phyloP scores from a whole-genome alignment of 2,329 filamentous ascomycete genomes.

The Coleophoma cylindrospora region DNA sequence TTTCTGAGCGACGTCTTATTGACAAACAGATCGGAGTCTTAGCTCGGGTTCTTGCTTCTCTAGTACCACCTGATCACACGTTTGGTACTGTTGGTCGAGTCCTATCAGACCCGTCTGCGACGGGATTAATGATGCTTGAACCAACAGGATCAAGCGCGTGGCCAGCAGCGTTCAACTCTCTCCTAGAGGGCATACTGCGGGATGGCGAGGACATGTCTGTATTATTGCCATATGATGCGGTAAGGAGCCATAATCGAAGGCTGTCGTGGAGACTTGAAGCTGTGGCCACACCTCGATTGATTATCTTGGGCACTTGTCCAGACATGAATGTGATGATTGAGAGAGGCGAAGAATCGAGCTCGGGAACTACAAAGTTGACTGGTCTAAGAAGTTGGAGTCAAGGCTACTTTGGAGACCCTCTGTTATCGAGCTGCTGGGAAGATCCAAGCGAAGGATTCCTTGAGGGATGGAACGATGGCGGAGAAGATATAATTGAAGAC shows the following conservation, averaged over 20 bases:
- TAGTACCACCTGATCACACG: constrained; percentile 20
- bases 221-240: constrained; percentile 48
- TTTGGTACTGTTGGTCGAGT: constrained; percentile 23
- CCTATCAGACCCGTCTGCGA: constrained; percentile 13
- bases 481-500: constrained; percentile 35
- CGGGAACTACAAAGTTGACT: constrained; percentile 28
- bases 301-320: constrained; percentile 47
- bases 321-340: constrained; percentile 45
- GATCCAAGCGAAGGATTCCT: constrained; percentile 39
- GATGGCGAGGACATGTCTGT: constrained; percentile 58
- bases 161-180: constrained; percentile 49
- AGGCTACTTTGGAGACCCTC: constrained; percentile 54
- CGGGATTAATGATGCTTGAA: constrained; percentile 2
- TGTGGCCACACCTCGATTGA: constrained; percentile 45
- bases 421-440: constrained; percentile 46
- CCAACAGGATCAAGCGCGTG: constrained; percentile 36
- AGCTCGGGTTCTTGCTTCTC: constrained; percentile 18
- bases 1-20: constrained; percentile 15
- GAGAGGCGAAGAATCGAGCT: constrained; percentile 5
- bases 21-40: constrained; percentile 23
- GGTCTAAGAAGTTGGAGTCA: constrained; percentile 55
- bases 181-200: constrained; percentile 50
- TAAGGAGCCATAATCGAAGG: constrained; percentile 46
- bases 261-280: constrained; percentile 45
- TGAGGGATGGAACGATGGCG: constrained; percentile 32